These are phyloP conservation scores for Lactarius vividus DNA, from an alignment of 768 basidiomycete species.

Conservation along the genomic window DNA sequence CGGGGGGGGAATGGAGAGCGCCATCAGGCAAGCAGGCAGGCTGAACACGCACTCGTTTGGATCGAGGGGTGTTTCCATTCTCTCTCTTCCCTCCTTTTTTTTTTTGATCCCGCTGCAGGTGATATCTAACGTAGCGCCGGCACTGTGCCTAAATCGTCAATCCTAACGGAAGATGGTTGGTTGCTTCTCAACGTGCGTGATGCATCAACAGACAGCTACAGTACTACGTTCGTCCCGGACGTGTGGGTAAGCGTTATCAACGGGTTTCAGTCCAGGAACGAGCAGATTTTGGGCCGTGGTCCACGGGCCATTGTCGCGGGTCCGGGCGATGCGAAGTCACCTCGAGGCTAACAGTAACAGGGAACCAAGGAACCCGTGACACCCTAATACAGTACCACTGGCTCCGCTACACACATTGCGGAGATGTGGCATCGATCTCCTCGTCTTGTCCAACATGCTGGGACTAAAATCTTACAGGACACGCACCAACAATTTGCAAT, in stretches of 20 bases:
- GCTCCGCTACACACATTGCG: not conserved
- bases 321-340: not conserved
- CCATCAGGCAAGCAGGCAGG: not conserved
- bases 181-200: not conserved
- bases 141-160: not conserved
- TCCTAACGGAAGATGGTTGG: not conserved
- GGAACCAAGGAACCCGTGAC: not conserved
- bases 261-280: not conserved
- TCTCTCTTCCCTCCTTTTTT: not conserved
- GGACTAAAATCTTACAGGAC: not conserved
- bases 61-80: not conserved
- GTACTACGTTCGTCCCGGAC: constrained; percentile 10
- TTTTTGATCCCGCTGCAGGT: not conserved
- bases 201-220: not conserved
- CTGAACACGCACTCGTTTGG: not conserved
- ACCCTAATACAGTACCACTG: not conserved
- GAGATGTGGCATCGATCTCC: not conserved
- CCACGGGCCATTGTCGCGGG: constrained; percentile 2
- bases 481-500: not conserved
- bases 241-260: constrained; percentile 10
- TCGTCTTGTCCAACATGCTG: not conserved
- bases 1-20: not conserved
- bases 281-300: not conserved
- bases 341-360: not conserved
- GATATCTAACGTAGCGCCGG: not conserved